Conservation (phyloP, 23 red algal species). For the Cyanidiococcus yangmingshanensis region DNA sequence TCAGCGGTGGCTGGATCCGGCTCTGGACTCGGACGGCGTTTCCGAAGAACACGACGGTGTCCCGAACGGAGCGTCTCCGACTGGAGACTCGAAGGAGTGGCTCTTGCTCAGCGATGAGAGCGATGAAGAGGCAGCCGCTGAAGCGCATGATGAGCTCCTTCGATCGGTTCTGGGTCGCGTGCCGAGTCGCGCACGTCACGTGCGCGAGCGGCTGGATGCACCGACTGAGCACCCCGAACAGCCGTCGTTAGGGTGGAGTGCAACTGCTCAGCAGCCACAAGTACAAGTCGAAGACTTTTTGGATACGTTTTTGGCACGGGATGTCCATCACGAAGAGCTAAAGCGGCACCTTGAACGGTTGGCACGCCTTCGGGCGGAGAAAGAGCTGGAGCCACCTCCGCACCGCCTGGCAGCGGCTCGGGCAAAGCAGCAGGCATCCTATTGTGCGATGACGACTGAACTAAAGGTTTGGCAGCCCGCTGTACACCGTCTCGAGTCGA, state of each 20-base stretch:
- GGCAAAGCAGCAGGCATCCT: not conserved
- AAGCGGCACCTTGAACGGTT: slow-evolving; percentile 15
- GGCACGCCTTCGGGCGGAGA: not conserved
- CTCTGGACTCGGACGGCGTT: not conserved
- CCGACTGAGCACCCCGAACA: not conserved
- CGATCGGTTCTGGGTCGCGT: not conserved
- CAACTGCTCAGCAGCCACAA: not conserved
- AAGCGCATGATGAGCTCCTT: not conserved
- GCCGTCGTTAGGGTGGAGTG: not conserved
- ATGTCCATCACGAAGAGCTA: not conserved
- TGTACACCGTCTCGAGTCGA: not conserved
- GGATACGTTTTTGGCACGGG: not conserved
- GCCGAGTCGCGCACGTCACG: not conserved
- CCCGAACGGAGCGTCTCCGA: not conserved
- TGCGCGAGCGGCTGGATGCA: not conserved
- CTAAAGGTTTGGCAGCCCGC: not conserved
- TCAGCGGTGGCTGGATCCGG: not conserved
- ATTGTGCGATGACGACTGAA: not conserved
- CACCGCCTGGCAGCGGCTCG: not conserved
- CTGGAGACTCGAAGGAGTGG: not conserved
- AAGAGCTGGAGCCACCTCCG: not conserved
- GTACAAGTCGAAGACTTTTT: not conserved
- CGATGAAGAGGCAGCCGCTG: not conserved
- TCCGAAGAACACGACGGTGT: not conserved
- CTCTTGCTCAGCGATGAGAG: not conserved